These are phyloP conservation scores for Trichoderma polysporum DNA, from an alignment of 2,329 filamentous ascomycete species.

Conservation along the genomic window DNA sequence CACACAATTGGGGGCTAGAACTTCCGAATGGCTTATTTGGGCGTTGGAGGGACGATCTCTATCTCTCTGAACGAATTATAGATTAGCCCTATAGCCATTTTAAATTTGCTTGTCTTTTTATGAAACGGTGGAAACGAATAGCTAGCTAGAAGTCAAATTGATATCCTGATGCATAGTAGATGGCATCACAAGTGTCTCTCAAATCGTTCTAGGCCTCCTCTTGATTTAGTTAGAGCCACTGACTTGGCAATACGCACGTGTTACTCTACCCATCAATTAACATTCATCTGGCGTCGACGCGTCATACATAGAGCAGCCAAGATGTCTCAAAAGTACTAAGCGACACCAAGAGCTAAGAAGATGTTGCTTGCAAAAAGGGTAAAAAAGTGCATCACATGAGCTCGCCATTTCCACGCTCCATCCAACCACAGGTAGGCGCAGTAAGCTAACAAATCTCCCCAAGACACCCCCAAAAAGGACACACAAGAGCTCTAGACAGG, in stretches of 20 bases:
- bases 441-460: neutral
- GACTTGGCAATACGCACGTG: neutral
- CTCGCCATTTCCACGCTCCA: neutral
- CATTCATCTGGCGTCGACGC: neutral
- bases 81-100: neutral
- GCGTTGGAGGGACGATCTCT: neutral
- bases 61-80: neutral
- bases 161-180: neutral
- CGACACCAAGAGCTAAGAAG: neutral
- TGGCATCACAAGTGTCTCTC: neutral
- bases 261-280: neutral
- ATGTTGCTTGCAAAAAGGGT: neutral
- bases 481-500: neutral
- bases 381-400: constrained; percentile 7
- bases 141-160: neutral
- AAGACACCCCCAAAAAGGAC: neutral
- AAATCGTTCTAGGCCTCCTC: neutral
- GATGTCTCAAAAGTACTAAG: neutral
- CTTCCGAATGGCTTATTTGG: neutral
- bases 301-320: neutral
- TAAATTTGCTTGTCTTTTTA: neutral
- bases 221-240: too few species aligned
- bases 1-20: neutral
- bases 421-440: too few species aligned
- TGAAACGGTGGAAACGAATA: neutral